phyloP scores from a whole-genome alignment of 257 asterid species.

The Solanum sejunctum region DNA sequence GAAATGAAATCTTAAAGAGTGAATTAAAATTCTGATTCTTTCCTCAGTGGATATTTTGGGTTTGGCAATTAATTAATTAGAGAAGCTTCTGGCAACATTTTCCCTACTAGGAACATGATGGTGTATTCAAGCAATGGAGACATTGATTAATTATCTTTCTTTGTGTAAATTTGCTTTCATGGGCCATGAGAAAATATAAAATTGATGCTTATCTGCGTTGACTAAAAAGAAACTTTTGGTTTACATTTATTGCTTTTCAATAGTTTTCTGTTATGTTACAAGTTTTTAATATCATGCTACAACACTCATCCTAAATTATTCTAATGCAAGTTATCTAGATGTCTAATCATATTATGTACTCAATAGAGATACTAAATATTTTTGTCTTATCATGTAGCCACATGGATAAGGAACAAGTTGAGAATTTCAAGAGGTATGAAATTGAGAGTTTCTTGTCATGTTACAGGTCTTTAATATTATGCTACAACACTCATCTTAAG shows the following conservation, averaged over 20 bases:
- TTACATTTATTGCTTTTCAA: not conserved
- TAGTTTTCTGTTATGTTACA: not conserved
- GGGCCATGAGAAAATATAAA: not conserved
- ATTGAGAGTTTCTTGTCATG: not conserved
- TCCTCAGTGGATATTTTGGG: not conserved
- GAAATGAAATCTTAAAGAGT: not conserved
- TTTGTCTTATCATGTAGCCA: not conserved
- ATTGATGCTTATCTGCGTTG: not conserved
- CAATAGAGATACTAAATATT: not conserved
- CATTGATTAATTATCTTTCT: not conserved
- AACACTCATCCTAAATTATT: not conserved
- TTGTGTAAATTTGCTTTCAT: not conserved
- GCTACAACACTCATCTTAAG: not conserved
- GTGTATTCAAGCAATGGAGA: not conserved
- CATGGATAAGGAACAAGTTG: constrained; percentile 19
- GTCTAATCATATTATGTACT: not conserved
- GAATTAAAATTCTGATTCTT: not conserved
- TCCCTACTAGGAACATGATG: not conserved
- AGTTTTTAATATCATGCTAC: not conserved
- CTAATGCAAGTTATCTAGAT: not conserved
- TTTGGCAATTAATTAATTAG: not conserved
- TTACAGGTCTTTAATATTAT: not conserved
- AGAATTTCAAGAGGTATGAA: not conserved
- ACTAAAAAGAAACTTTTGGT: not conserved
- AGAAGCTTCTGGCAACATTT: not conserved